phyloP scores from a whole-genome alignment of 2,329 filamentous ascomycete species.

The Diaporthe citrichinensis region DNA sequence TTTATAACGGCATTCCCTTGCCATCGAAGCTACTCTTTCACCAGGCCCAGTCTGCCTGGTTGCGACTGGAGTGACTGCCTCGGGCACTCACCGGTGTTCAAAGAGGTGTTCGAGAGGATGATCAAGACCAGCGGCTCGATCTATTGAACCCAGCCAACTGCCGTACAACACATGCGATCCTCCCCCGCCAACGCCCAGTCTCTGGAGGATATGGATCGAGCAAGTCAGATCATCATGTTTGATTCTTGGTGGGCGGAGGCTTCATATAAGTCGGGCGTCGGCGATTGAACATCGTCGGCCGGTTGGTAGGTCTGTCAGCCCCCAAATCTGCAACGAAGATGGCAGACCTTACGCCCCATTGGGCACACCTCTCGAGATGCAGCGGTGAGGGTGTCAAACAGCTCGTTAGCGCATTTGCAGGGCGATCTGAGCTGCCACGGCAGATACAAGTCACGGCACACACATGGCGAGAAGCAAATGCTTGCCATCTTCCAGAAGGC shows the following conservation, averaged over 20 bases:
- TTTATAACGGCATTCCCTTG: background rate
- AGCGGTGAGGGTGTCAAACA: conserved; percentile 17
- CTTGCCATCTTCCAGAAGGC: background rate
- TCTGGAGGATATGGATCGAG: background rate
- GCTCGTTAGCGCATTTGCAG: background rate
- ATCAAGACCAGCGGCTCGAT: background rate
- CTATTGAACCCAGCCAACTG: background rate
- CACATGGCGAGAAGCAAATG: too few species aligned
- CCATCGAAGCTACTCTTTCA: background rate
- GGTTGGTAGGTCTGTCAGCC: conserved; percentile 17
- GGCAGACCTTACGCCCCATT: background rate
- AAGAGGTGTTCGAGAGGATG: background rate
- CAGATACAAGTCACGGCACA: background rate
- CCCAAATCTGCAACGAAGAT: conserved; percentile 5
- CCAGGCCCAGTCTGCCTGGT: background rate
- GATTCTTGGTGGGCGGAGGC: background rate
- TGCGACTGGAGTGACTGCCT: background rate
- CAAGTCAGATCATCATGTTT: background rate
- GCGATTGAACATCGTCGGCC: background rate
- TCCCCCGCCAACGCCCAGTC: background rate
- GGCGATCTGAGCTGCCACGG: too few species aligned
- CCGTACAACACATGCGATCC: background rate
- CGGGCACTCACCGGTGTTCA: background rate
- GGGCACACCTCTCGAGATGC: background rate
- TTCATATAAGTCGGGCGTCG: conserved; percentile 19